Base-by-base conservation (phyloP, 257 asterid genomes). In the Knoxia roxburghii region DNA sequence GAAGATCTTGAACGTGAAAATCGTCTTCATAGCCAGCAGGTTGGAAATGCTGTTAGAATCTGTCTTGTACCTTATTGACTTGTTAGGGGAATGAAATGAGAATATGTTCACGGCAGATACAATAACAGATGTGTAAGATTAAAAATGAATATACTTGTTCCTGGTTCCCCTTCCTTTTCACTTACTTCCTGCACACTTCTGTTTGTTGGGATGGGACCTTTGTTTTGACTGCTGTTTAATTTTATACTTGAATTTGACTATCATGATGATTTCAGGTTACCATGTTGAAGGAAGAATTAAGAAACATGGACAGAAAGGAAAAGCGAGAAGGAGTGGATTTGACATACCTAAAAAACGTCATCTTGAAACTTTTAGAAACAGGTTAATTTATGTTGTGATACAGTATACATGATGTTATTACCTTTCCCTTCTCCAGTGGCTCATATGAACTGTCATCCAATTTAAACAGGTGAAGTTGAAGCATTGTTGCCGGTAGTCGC, bases 1-100 rank as follows among this genome's bases (percentile, higher is more conserved):
- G 99, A 94, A 87, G 99, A 94, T 81, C 98, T 94, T 69, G 99
- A 94, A 78, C 95, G 69, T 59, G 98, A 94, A 88, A 94, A 88
- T 84, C 96, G 91, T 69, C 97, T 94, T 73, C 99, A 94, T 68
- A 81, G 85, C 73, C 96, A 94, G 82, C 99, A 88, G 99, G 99
- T 94, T 69, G 63, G 37, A 33, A 54, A 35, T 56, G 39, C n/a
- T 57, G 62, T 32, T 58, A 40, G 30, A 15, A 15, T 57, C 21
- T 29, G 14, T 51, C 21, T 10, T 30, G 11, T 3, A 6, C 14
- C 11, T 41, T 53, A 24, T 61, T 50, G 15, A 11, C 23, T n/a
- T 49, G 33, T 57, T 27, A 4, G 59, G 37, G 21, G 56, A 45
- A 32, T 12, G 43, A 56, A 48, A 24, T 57, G 2, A 7, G n/a